phyloP scores from a whole-genome alignment of 2,329 filamentous ascomycete species.

The Endothia cerciana region DNA sequence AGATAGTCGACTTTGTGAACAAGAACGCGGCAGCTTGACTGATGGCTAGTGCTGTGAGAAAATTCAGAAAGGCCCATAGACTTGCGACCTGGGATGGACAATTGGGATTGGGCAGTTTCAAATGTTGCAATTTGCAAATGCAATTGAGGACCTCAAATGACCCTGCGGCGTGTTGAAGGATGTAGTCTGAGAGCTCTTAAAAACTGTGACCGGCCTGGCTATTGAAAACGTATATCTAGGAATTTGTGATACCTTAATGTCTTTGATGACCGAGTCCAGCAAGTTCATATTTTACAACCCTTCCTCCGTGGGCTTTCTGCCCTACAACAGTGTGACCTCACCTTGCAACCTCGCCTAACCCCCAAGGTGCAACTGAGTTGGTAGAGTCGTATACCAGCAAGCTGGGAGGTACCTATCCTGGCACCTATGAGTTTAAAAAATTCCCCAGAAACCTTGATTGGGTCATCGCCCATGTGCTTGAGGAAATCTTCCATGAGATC shows the following conservation, averaged over 20 bases:
- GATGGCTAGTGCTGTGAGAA: neutral
- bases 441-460: neutral
- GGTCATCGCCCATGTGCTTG: neutral
- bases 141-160: neutral
- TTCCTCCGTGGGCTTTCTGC: neutral
- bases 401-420: neutral
- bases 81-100: neutral
- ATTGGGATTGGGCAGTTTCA: neutral
- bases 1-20: slow-evolving; percentile 15
- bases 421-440: neutral
- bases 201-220: neutral
- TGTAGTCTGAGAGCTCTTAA: neutral
- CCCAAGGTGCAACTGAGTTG: neutral
- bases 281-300: neutral
- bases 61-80: neutral
- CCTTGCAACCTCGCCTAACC: neutral
- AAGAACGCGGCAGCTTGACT: slow-evolving; percentile 5
- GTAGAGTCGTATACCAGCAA: neutral
- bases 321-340: neutral
- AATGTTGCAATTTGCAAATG: too few relatives aligned
- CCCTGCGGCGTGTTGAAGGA: neutral
- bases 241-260: neutral
- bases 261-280: neutral
- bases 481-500: neutral
- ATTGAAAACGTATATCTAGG: neutral